Conservation (phyloP, 1,139 yeast species). For the Zygosaccharomyces pseudobailii region DNA sequence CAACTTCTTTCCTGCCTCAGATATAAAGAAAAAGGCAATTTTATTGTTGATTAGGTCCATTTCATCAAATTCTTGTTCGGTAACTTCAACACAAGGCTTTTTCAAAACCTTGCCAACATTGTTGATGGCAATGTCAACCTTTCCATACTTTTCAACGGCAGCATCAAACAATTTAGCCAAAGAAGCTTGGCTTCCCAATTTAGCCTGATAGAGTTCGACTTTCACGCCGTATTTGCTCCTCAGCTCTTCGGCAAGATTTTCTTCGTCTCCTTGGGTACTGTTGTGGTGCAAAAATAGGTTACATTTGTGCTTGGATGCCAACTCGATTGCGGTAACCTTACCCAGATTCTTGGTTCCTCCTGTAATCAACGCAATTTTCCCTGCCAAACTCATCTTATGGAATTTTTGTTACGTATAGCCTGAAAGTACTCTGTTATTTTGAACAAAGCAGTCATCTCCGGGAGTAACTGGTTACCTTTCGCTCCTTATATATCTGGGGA, state of each 20-base stretch:
- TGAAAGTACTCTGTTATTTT: too few species aligned
- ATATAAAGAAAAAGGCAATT: conserved; percentile 56
- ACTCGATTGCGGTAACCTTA: conserved; percentile 50
- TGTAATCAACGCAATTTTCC: conserved; percentile 53
- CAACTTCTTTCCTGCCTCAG: conserved; percentile 50
- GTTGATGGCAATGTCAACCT: conserved; percentile 60
- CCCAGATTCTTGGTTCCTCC: conserved; percentile 70
- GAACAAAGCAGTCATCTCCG: too few species aligned
- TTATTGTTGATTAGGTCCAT: conserved; percentile 54
- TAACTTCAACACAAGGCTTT: conserved; percentile 48
- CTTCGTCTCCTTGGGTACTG: conserved; percentile 40
- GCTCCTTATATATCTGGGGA: too few species aligned
- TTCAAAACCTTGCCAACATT: conserved; percentile 64
- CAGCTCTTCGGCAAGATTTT: conserved; percentile 40
- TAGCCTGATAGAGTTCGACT: conserved; percentile 45
- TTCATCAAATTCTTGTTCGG: conserved; percentile 50
- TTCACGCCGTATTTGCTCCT: conserved; percentile 37
- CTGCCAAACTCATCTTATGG: conserved; percentile 33
- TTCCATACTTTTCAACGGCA: conserved; percentile 43
- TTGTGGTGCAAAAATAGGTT: conserved; percentile 56
- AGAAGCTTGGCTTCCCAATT: conserved; percentile 42
- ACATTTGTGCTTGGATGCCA: conserved; percentile 50
- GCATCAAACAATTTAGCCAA: conserved; percentile 42
- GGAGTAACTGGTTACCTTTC: too few species aligned
- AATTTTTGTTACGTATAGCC: too few species aligned